phyloP scores from a whole-genome alignment of 116 monocot genomes.

The Trichopus zeylanicus region DNA sequence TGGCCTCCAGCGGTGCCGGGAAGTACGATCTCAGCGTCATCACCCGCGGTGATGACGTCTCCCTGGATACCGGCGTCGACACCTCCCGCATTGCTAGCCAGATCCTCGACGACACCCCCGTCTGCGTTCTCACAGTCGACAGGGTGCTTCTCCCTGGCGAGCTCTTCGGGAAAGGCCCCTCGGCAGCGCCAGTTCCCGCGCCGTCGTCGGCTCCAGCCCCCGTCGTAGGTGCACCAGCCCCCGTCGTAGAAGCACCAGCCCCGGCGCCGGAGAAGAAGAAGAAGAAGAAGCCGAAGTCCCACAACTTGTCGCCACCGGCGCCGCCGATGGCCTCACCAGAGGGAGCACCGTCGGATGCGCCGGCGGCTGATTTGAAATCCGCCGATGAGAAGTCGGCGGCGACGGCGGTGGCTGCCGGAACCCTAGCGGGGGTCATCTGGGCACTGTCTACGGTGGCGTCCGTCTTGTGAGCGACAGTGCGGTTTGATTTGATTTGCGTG shows the following conservation, averaged over 20 bases:
- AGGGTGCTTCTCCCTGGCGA: constrained; percentile 21
- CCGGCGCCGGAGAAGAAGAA: constrained; percentile 1
- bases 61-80: constrained; percentile 51
- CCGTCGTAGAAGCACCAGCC: constrained; percentile 11
- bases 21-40: constrained; percentile 49
- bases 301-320: constrained; percentile 10
- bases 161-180: constrained; percentile 15
- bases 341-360: constrained; percentile 9
- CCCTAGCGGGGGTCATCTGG: background rate
- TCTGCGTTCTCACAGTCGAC: constrained; percentile 28
- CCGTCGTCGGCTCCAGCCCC: background rate
- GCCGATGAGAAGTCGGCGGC: background rate
- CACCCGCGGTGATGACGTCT: constrained; percentile 62
- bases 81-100: constrained; percentile 68
- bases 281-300: constrained; percentile 1
- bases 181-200: constrained; percentile 10
- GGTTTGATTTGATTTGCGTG: background rate
- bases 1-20: constrained; percentile 49
- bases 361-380: background rate
- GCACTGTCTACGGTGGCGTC: background rate
- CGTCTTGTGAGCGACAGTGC: background rate
- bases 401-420: background rate
- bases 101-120: constrained; percentile 13
- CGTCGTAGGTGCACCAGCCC: constrained; percentile 9
- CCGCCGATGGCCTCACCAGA: constrained; percentile 14